phyloP scores from a whole-genome alignment of 177 flowering plant genomes.

The Tripterygium wilfordii region DNA sequence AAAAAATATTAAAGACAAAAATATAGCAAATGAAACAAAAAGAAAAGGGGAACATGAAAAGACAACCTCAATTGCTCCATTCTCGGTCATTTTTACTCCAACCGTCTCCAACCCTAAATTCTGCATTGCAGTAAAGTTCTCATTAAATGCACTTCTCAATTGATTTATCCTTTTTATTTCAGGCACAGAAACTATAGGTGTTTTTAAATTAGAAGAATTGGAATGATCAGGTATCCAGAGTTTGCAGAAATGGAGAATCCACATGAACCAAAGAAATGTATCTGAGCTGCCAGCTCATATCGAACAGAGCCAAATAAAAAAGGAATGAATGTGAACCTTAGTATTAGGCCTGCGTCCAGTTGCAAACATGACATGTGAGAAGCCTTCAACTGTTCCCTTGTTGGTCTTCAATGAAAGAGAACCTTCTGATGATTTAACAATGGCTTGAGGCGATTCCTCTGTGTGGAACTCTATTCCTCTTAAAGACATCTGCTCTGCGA shows the following conservation, averaged over 20 bases:
- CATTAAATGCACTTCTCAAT: neutral
- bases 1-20: neutral
- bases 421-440: constrained; percentile 68
- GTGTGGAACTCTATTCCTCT: constrained; percentile 91
- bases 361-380: constrained; percentile 96
- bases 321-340: constrained; percentile 37
- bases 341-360: constrained; percentile 93
- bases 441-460: constrained; percentile 85
- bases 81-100: constrained; percentile 70
- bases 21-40: neutral
- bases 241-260: too few relatives aligned
- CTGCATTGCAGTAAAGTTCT: constrained; percentile 31
- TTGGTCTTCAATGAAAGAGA: constrained; percentile 79
- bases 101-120: constrained; percentile 80
- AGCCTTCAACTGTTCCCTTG: constrained; percentile 84
- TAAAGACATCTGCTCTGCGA: constrained; percentile 87
- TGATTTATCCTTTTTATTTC: too few relatives aligned
- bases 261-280: too few relatives aligned
- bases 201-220: too few relatives aligned
- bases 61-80: constrained; percentile 88
- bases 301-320: too few relatives aligned
- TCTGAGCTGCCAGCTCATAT: too few relatives aligned
- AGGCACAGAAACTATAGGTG: neutral
- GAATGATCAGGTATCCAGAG: too few relatives aligned
- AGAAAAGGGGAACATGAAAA: neutral